A percentile compares a stretch with the other conserved stretches of the same genome.
These are phyloP conservation scores for Mytilinidion resinicola DNA, from an alignment of 495 filamentous ascomycete species.

Conservation along the genomic window DNA sequence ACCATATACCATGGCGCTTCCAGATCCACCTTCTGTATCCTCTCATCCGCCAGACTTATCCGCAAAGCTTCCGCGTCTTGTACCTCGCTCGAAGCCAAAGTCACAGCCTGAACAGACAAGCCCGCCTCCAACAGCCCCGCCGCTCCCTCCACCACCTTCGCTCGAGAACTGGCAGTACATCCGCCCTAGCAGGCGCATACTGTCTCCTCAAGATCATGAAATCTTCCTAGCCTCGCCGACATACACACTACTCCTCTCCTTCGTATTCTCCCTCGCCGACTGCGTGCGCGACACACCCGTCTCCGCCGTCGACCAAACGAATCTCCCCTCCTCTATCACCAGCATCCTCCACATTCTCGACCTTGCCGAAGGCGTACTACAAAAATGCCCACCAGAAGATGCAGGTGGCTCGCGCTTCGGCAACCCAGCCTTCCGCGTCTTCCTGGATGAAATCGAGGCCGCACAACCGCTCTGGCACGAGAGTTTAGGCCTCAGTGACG, in stretches of 20 bases:
- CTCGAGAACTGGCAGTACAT: constrained; percentile 55
- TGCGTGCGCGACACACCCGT: constrained; percentile 69
- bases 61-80: constrained; percentile 25
- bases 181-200: constrained; percentile 66
- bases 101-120: constrained; percentile 20
- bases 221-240: constrained; percentile 74
- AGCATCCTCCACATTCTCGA: constrained; percentile 67
- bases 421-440: constrained; percentile 80
- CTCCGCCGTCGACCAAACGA: constrained; percentile 53
- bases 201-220: constrained; percentile 72
- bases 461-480: constrained; percentile 51
- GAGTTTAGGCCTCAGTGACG: constrained; percentile 32
- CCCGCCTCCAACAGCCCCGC: constrained; percentile 58
- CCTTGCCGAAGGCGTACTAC: constrained; percentile 55
- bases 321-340: constrained; percentile 50
- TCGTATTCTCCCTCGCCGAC: constrained; percentile 81
- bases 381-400: constrained; percentile 68
- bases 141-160: constrained; percentile 63
- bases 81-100: constrained; percentile 26
- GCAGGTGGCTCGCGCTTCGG: constrained; percentile 87
- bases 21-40: background rate
- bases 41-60: background rate
- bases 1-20: background rate
- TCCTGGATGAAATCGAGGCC: constrained; percentile 66
- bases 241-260: constrained; percentile 69